Evolutionary conservation across 1,284 basidiomycete genomes (phyloP), one percentile per base, ranked within the genome.

Genomic region (Cryptococcus maquisensis): DNA sequence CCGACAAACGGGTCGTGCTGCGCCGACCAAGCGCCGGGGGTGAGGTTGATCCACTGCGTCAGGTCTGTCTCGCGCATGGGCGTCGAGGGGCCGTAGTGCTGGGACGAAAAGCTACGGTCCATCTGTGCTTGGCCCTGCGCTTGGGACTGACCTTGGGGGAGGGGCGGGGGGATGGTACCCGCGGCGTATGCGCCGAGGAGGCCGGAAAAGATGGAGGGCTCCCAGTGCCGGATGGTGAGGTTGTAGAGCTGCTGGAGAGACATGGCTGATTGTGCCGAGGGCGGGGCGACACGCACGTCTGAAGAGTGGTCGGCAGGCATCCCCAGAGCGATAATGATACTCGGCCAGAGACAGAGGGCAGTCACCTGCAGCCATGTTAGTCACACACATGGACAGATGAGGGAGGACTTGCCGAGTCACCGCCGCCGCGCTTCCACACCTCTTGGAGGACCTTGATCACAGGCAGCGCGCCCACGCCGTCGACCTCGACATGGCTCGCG

Each of bases 351-450:
- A 20, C 64, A 62, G 46, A 67, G 65, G 10, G 51, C 49, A 0
- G 71, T 67, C 23, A 72, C 67, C 71, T 72, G 48, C n/a, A 36
- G 20, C 9, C 18, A 24, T 9, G 39, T 42, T 32, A 47, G 35
- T 20, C 6, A 44, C 8, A 23, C 7, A 12, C 8, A 4, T 6
- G 7, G 32, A 13, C 10, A 6, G 9, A 41, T 10, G 32, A 28
- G 26, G n/a, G 10, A 36, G n/a, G 8, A 16, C 71, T 65, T 49
- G 73, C 72, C 8, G 60, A 52, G 36, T 63, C 66, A 3, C 69
- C 71, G 7, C 72, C 72, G 9, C 72, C 72, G 26, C 72, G 50
- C 50, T 65, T 67, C 72, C 72, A 74, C 1, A 74, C 63, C 47
- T 74, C 72, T 15, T 66, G 62, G 45, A 74, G 48, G 2, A 74